A percentile compares a stretch with the other conserved stretches of the same genome.
Evolutionary conservation across 805 yeast genomes (phyloP).

Genomic region (Barnettozyma vustinii): DNA sequence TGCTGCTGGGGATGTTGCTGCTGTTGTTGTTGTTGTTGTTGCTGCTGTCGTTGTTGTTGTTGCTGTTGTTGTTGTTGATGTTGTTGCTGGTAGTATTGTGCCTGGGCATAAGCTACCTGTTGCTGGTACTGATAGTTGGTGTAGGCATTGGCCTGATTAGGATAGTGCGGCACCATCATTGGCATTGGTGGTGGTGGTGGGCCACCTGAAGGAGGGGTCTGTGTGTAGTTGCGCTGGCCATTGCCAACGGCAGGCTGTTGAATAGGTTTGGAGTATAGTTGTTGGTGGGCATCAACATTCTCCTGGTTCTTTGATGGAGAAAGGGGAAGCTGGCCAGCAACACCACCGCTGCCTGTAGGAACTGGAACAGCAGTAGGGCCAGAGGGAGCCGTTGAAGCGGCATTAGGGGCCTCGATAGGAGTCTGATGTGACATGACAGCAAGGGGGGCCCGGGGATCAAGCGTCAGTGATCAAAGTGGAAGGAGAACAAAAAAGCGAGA

Average conservation of each 20-base stretch:
- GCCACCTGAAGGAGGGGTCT: neutral
- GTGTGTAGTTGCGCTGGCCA: neutral
- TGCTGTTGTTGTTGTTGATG: conserved; percentile 2
- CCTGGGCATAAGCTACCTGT: conserved; percentile 11
- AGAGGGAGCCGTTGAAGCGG: neutral
- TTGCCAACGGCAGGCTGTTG: neutral
- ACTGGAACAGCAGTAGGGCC: neutral
- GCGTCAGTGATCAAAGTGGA: neutral
- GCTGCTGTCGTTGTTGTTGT: conserved; percentile 15
- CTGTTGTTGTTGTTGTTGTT: conserved; percentile 12
- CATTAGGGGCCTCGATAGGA: neutral
- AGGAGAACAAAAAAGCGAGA: neutral
- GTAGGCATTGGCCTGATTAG: conserved; percentile 7
- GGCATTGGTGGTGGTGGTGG: conserved; percentile 14
- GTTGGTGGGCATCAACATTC: conserved; percentile 1
- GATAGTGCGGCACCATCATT: conserved; percentile 20
- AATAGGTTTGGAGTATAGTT: neutral
- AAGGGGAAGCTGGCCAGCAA: neutral
- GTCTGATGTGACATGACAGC: conserved; percentile 1
- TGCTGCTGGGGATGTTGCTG: conserved; percentile 8
- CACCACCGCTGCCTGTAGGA: neutral
- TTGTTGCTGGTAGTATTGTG: conserved; percentile 9
- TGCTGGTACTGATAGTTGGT: conserved; percentile 15
- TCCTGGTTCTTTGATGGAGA: conserved; percentile 4
- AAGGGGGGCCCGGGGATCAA: neutral